Evolutionary conservation across 306 rosid genomes (phyloP).

Genomic region (Medicago ruthenica): DNA sequence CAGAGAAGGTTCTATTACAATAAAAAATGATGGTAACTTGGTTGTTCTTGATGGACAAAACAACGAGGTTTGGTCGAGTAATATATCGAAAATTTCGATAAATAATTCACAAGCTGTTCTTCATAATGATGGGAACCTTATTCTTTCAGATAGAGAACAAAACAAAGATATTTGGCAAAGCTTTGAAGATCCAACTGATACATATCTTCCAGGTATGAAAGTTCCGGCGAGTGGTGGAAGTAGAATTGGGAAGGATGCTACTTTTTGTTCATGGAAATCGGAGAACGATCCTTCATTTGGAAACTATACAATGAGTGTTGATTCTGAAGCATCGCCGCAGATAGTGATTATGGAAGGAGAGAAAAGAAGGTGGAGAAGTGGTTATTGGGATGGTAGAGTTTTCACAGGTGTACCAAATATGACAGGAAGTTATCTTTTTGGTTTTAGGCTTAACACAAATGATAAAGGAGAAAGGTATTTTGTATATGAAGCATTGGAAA

Average conservation of each 20-base stretch:
- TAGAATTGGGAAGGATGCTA: conserved; percentile 5
- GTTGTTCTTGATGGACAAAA: conserved; percentile 52
- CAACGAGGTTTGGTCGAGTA: conserved; percentile 60
- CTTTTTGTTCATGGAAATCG: conserved; percentile 73
- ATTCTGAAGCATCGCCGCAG: conserved; percentile 67
- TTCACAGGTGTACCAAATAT: conserved; percentile 60
- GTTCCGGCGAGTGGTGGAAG: conserved; percentile 41
- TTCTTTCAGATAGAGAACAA: conserved; percentile 30
- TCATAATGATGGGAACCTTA: conserved; percentile 54
- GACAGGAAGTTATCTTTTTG: conserved; percentile 50
- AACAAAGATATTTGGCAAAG: conserved; percentile 57
- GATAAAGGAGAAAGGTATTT: conserved; percentile 44
- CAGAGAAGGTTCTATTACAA: conserved; percentile 49
- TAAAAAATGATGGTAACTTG: conserved; percentile 60
- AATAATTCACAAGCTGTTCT: conserved; percentile 44
- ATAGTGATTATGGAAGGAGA: conserved; percentile 67
- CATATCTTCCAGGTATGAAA: conserved; percentile 72
- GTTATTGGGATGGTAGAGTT: conserved; percentile 68
- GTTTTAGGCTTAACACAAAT: conserved; percentile 51
- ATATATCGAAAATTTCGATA: conserved; percentile 25
- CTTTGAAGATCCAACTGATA: conserved; percentile 64
- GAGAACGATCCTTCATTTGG: conserved; percentile 64
- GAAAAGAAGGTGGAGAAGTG: conserved; percentile 76
- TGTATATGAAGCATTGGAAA: conserved; percentile 37
- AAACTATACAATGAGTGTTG: conserved; percentile 63